Base-by-base conservation (phyloP, 148 eudicot genomes). In the Chenopodium quinoa region DNA sequence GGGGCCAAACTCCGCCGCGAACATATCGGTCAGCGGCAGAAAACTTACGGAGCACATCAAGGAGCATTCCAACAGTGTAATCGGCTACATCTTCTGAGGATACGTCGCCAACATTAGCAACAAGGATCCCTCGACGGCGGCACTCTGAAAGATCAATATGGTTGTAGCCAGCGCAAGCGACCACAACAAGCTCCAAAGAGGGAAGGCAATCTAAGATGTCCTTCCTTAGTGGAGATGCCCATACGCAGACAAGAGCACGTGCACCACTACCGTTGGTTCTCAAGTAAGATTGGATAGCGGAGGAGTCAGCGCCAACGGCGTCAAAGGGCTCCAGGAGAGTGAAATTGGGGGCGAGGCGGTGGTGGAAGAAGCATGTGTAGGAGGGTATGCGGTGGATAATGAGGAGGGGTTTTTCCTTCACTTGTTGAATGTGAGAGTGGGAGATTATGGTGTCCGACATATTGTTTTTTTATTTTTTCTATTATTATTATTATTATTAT, bases 1-100 rank as follows among this genome's bases (percentile, higher is more conserved):
- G 81, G 5, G 89, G 85, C 98, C 98, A 94, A 2, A 47, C 71
- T 81, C 90, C 89, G 71, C 83, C 86, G 84, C 92, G 86, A 37
- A 94, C 88, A 66, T 81, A 91, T 48, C 92, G 88, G 64, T 89
- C 82, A 0, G 76, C 83, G 9, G 89, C 81, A 1, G 93, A 91
- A 4, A 92, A 62, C 12, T 85, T 88, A 40, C 97, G 81, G 12
- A 92, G 83, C 65, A 94, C 94, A 78, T 91, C 98, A 10, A 94
- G 40, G 50, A 90, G 75, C 46, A 94, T 82, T 10, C 87, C 93
- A 17, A 94, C 88, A 25, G 93, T 93, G 25, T 71, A 90, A 77
- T 94, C 98, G 1, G 94, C 95, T 1, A 65, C 90, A 71, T 91
- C 98, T 9, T 82, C 97, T 3, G 97, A 87, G 71, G 90, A 94